A percentile compares a stretch with the other conserved stretches of the same genome.
phyloP scores from a whole-genome alignment of 78 protist species.

The Dictyostelium citrinum region DNA sequence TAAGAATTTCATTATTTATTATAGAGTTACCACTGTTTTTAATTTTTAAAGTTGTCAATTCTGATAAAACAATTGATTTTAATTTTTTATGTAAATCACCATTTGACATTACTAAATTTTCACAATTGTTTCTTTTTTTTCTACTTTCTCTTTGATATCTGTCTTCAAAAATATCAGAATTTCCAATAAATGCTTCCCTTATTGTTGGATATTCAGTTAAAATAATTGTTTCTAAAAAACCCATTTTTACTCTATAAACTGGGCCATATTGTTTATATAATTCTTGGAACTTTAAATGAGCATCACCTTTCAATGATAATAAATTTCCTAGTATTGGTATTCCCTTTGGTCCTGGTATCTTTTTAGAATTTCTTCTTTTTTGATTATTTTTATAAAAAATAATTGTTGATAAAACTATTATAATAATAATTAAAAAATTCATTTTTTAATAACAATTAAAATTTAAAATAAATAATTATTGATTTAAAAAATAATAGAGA shows the following conservation, averaged over 20 bases:
- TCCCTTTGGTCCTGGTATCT: neutral
- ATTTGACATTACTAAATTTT: neutral
- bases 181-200: conserved; percentile 8
- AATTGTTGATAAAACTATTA: too few relatives aligned
- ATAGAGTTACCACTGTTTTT: neutral
- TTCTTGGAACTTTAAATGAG: neutral
- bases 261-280: conserved; percentile 27
- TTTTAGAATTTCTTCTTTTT: neutral
- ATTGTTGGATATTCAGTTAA: neutral
- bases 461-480: too few relatives aligned
- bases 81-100: conserved; percentile 9
- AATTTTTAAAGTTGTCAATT: neutral
- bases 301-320: neutral
- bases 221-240: conserved; percentile 4
- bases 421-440: too few relatives aligned
- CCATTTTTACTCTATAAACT: conserved; percentile 1
- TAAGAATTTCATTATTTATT: neutral
- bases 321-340: neutral
- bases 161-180: neutral
- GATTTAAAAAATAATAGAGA: too few relatives aligned
- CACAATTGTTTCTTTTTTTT: neutral
- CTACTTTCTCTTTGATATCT: neutral
- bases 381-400: neutral
- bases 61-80: neutral
- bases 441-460: too few relatives aligned